These are phyloP conservation scores for Musa schizocarpa DNA, from an alignment of 176 grass and related monocot species.

Conservation along the genomic window DNA sequence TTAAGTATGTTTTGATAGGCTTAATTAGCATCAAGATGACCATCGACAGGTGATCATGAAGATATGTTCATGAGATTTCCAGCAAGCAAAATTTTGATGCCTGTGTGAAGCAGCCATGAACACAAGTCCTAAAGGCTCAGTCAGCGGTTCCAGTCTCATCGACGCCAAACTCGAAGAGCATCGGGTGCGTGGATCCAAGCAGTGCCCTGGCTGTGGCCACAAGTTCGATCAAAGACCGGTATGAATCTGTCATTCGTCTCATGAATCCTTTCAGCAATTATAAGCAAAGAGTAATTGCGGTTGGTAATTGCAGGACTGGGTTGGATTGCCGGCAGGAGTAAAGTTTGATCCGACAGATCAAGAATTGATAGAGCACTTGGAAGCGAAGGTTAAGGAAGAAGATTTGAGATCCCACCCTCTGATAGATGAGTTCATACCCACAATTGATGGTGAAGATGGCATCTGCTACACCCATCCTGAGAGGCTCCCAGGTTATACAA, in stretches of 20 bases:
- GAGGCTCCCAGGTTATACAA: slow-evolving; percentile 60
- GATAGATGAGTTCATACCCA: slow-evolving; percentile 93
- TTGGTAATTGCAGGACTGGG: slow-evolving; percentile 45
- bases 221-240: slow-evolving; percentile 49
- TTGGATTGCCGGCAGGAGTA: slow-evolving; percentile 57
- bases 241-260: not conserved
- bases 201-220: slow-evolving; percentile 68
- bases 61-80: not conserved
- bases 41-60: not conserved
- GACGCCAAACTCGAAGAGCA: slow-evolving; percentile 51
- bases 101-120: slow-evolving; percentile 17
- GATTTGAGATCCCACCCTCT: slow-evolving; percentile 44
- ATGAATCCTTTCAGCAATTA: too few species aligned
- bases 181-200: slow-evolving; percentile 39
- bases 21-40: not conserved
- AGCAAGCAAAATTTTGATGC: not conserved
- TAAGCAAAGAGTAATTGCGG: too few species aligned
- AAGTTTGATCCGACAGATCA: slow-evolving; percentile 97
- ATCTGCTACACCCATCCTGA: slow-evolving; percentile 98
- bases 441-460: slow-evolving; percentile 86
- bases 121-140: slow-evolving; percentile 14
- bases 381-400: slow-evolving; percentile 47
- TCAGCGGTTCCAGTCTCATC: slow-evolving; percentile 18
- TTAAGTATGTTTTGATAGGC: too few species aligned
- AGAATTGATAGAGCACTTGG: slow-evolving; percentile 89